These are phyloP conservation scores for Tillandsia leiboldiana DNA, from an alignment of 176 grass and related monocot genomes.

Conservation along the genomic window DNA sequence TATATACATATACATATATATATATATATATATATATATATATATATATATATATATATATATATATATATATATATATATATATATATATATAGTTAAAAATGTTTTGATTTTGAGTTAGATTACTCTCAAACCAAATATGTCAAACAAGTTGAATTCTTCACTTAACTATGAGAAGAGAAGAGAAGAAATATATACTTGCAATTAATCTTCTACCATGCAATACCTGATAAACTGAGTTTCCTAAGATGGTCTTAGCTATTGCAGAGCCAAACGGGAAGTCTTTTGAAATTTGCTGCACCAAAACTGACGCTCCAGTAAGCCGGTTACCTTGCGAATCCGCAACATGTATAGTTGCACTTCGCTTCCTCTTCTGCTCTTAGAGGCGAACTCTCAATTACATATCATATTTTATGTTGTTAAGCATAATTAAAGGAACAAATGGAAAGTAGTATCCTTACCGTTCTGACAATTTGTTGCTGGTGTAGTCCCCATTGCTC, in stretches of 20 bases:
- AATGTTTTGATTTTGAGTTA: neutral
- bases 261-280: conserved; percentile 91
- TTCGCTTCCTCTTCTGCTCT: conserved; percentile 65
- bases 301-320: conserved; percentile 50
- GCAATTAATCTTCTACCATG: neutral
- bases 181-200: too few species aligned
- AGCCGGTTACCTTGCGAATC: conserved; percentile 54
- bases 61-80: too few species aligned
- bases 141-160: too few species aligned
- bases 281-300: conserved; percentile 64
- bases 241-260: conserved; percentile 70
- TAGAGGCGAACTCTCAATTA: neutral
- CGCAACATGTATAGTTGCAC: conserved; percentile 60
- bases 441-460: conserved; percentile 2
- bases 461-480: conserved; percentile 69
- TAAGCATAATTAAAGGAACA: neutral
- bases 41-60: too few species aligned
- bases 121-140: too few species aligned
- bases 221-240: conserved; percentile 63
- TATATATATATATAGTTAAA: neutral
- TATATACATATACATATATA: too few species aligned
- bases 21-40: too few species aligned
- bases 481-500: conserved; percentile 84
- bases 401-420: conserved; percentile 2
- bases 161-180: too few species aligned